Evolutionary conservation across 495 filamentous ascomycete species (phyloP), one percentile per base, ranked within the genome.

Genomic region (Haplographium delicatum): DNA sequence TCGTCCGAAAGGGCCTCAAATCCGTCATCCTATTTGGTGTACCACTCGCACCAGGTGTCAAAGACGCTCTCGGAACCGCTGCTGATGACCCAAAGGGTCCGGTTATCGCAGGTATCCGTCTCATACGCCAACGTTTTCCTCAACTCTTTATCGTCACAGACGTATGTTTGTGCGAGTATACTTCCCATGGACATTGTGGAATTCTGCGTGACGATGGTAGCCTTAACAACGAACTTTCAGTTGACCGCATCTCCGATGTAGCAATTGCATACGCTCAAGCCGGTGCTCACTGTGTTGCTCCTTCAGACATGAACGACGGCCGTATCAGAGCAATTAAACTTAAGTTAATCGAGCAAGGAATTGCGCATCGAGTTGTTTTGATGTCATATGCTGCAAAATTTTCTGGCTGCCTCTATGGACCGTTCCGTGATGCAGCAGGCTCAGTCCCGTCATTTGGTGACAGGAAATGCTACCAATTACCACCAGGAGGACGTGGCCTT

Each of bases 301-400:
- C 93, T 0, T 93, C 87, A 13, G 93, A 98, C 68, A 98, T 98
- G 93, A 98, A 98, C 63, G 93, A 98, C 62, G 93, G 93, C 34
- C 85, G 93, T 51, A 88, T 98, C 50, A 83, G 89, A 39, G 91
- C 90, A 48, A 98, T 97, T 63, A 98, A 98, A 70, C 76, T 95
- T 27, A 96, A 95, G 68, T 69, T 98, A 51, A 96, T 96, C 44
- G 89, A 96, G 64, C 80, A 84, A 23, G 90, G 90, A 47, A 81
- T 97, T 58, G 86, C 88, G 9, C 93, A 98, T 64, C 85, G 84
- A 59, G 80, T 86, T 7, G 81, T 95, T 44, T 73, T 98, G 19
- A 97, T 98, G 91, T 95, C 89, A 11, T 98, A 98, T 66, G 86
- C 89, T 27, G 93, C 93, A 48, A 98, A 98, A 63, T 98, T 98